These are phyloP conservation scores for Coffea humblotiana DNA, from an alignment of 305 asterid genomes.

Conservation along the genomic window DNA sequence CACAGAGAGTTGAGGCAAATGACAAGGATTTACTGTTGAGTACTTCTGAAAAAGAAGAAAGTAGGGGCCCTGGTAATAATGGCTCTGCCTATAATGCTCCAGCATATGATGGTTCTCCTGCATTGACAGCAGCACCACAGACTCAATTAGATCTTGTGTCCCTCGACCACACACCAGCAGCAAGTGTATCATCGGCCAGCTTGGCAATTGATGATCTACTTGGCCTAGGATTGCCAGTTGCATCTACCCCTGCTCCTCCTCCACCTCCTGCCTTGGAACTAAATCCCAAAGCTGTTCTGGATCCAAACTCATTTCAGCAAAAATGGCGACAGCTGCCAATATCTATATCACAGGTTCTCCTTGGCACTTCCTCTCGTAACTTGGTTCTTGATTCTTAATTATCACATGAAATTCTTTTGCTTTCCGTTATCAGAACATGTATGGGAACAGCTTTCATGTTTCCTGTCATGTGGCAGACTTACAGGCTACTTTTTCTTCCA, in stretches of 20 bases:
- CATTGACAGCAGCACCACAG: slow-evolving; percentile 33
- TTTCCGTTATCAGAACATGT: background rate
- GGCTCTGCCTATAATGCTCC: slow-evolving; percentile 82
- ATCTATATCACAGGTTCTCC: slow-evolving; percentile 67
- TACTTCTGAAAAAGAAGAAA: slow-evolving; percentile 83
- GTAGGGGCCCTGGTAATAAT: slow-evolving; percentile 48
- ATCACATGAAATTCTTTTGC: slow-evolving; percentile 5
- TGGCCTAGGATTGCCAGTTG: slow-evolving; percentile 71
- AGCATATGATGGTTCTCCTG: slow-evolving; percentile 48
- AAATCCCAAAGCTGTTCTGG: slow-evolving; percentile 70
- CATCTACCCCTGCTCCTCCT: slow-evolving; percentile 43
- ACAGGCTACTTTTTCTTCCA: background rate
- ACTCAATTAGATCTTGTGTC: slow-evolving; percentile 71
- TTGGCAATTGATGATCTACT: slow-evolving; percentile 83
- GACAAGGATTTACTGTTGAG: slow-evolving; percentile 86
- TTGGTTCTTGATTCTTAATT: slow-evolving; percentile 13
- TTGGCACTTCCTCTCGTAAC: background rate
- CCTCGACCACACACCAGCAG: slow-evolving; percentile 54
- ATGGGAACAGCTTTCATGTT: background rate
- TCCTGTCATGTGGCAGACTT: background rate
- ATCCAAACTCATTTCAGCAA: slow-evolving; percentile 87
- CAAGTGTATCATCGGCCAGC: slow-evolving; percentile 41
- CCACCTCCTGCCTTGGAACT: slow-evolving; percentile 62
- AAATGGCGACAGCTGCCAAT: slow-evolving; percentile 93
- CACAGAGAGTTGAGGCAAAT: slow-evolving; percentile 80